These are phyloP conservation scores for Fusarium circinatum DNA, from an alignment of 2,329 filamentous ascomycete genomes.

Conservation along the genomic window DNA sequence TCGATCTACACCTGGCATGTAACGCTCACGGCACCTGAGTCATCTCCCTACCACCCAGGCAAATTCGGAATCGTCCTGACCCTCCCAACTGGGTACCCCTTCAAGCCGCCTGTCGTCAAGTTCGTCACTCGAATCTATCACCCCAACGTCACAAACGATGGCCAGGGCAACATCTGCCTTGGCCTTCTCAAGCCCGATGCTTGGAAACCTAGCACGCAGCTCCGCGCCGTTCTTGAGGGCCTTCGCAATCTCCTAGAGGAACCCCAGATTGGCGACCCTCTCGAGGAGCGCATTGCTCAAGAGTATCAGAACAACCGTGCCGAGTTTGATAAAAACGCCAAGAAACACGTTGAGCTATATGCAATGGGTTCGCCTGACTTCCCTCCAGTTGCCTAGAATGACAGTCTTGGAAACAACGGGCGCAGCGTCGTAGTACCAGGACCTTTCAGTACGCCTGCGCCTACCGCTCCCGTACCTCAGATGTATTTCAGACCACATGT, in stretches of 20 bases:
- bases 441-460: neutral
- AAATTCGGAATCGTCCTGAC: slow-evolving; percentile 77
- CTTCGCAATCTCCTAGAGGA: slow-evolving; percentile 78
- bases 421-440: neutral
- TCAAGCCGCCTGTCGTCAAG: slow-evolving; percentile 83
- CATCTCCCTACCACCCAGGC: slow-evolving; percentile 69
- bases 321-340: slow-evolving; percentile 79
- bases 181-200: slow-evolving; percentile 84
- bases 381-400: slow-evolving; percentile 38
- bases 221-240: slow-evolving; percentile 80
- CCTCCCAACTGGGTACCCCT: slow-evolving; percentile 85
- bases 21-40: slow-evolving; percentile 56
- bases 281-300: slow-evolving; percentile 87
- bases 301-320: slow-evolving; percentile 77
- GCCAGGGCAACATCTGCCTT: slow-evolving; percentile 85
- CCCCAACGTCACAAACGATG: slow-evolving; percentile 91
- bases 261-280: slow-evolving; percentile 88
- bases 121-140: slow-evolving; percentile 95
- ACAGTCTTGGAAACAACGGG: neutral
- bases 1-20: slow-evolving; percentile 65
- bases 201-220: slow-evolving; percentile 90
- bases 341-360: slow-evolving; percentile 78
- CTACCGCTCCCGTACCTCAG: neutral
- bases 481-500: neutral
- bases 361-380: slow-evolving; percentile 62